Base-by-base conservation (phyloP, 768 basidiomycete species). In the Podaxis sp. region DNA sequence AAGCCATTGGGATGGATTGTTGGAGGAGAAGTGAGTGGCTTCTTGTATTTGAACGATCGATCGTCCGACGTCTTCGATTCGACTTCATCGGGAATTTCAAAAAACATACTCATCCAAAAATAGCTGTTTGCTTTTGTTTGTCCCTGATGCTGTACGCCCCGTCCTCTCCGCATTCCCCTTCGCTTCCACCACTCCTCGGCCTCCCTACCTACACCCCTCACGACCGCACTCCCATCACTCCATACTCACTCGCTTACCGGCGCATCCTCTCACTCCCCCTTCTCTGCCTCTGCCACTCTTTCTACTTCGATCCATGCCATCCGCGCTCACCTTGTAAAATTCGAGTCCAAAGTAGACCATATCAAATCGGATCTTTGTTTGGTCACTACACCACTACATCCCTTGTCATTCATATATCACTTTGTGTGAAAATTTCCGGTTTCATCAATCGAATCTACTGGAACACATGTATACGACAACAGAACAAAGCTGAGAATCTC, bases 51-150 rank as follows among this genome's bases (percentile, higher is more conserved):
- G 27, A 43, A 25, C 50, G 55, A 37, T 54, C 60, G 60, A 61
- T 72, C 50, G 41, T 72, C 75, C 75, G 75, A 74, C 66, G 69
- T 68, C 70, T 66, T 75, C 75, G 75, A 73, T 69, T 72, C 74
- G 75, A 72, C 64, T 64, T 72, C 65, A 71, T 75, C 75, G 75
- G 74, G 57, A 38, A 62, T 64, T 57, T 38, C 41, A 64, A 64
- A 69, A 64, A 67, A 59, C 56, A 61, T 61, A 60, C 36, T 57
- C n/a, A 11, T 55, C 57, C 38, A 57, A 58, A 64, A 47, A 61
- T 56, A 47, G 19, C 6, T 67, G 41, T 70, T 67, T 71, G 57
- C 25, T 19, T 25, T 9, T 63, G 43, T 62, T 61, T 66, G 66
- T 27, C n/a, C 22, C 46, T 5, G 49, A 58, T 65, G 60, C 63